Base-by-base conservation (phyloP, 2,329 filamentous ascomycete genomes). In the Plectosphaerella plurivora region DNA sequence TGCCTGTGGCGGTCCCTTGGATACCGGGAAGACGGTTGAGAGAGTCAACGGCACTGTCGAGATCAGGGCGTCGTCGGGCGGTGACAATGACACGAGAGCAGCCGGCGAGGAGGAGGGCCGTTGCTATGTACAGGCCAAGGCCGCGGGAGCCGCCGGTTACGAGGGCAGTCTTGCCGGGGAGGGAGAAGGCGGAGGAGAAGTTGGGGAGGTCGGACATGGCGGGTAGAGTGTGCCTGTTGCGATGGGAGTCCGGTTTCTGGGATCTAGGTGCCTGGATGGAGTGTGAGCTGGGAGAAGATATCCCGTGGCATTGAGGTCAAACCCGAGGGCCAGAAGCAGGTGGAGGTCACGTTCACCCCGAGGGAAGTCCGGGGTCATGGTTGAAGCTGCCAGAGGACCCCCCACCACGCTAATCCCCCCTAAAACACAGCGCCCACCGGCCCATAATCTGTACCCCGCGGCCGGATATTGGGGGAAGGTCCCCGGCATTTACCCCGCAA, bases 71-170 rank as follows among this genome's bases (percentile, higher is more conserved):
- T 72, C 88, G 89, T 61, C 86, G 83, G 5, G 83, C 86, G n/a
- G 85, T 87, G 66, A 89, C 87, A 72, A 88, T 84, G 55, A 89
- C 80, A 59, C 84, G 84, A 52, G 82, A 81, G 65, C 80, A 85
- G 55, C 87, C 86, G n/a, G 86, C 82, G 70, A 84, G 83, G 45
- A 89, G 77, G 53, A 89, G 78, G 24, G 81, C 84, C 22, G 82
- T 85, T 18, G 84, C 84, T 50, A 83, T 82, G 64, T 87, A 80
- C 10, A 87, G 73, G 22, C 78, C 78, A 1, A 81, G 68, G 0
- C 77, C 78, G n/a, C 68, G 63, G 51, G 76, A 80, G 50, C 71
- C 75, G 44, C 75, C 76, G 0, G 76, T 79, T 36, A 79, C 67
- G 22, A 79, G 64, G 50, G 78, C 72, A 12, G 73, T 70, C 53